These are phyloP conservation scores for Leptomonas pyrrhocoris DNA, from an alignment of 208 protist species.

Conservation along the genomic window DNA sequence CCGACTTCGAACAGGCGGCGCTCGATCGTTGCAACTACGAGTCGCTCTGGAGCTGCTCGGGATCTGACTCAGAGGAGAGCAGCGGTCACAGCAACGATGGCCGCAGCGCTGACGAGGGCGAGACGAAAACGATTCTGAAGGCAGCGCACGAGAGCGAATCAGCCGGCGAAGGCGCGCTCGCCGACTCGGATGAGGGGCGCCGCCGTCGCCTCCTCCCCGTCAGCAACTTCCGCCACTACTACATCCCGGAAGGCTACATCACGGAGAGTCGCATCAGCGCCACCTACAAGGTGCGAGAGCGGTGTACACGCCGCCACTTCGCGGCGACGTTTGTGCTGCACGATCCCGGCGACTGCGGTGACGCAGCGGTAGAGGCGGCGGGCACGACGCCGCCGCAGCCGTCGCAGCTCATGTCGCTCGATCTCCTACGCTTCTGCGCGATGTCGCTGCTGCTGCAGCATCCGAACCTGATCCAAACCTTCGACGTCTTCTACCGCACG, in stretches of 20 bases:
- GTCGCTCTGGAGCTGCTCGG: constrained; percentile 9
- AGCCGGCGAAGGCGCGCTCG: background rate
- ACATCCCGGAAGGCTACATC: constrained; percentile 19
- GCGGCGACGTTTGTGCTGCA: constrained; percentile 16
- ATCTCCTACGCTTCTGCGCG: constrained; percentile 7
- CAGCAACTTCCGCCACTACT: constrained; percentile 9
- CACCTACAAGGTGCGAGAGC: constrained; percentile 24
- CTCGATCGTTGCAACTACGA: constrained; percentile 2
- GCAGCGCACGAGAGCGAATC: background rate
- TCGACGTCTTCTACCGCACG: constrained; percentile 19
- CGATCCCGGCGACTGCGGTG: constrained; percentile 1
- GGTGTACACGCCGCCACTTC: constrained; percentile 13
- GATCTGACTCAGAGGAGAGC: background rate
- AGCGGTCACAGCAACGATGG: background rate
- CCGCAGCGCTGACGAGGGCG: background rate
- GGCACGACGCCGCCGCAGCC: background rate
- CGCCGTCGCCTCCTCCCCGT: constrained; percentile 9
- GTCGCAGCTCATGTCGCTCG: constrained; percentile 6
- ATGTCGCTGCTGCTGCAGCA: constrained; percentile 12
- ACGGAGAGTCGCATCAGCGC: constrained; percentile 4
- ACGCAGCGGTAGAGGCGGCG: background rate
- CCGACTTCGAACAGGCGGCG: background rate
- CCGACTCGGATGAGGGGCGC: background rate
- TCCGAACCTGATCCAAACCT: constrained; percentile 17
- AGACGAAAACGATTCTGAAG: background rate